Percentiles rank a stretch among this genome's conserved stretches.
Conservation (phyloP, 2,329 filamentous ascomycete genomes). For the Aspergillus sp. region DNA sequence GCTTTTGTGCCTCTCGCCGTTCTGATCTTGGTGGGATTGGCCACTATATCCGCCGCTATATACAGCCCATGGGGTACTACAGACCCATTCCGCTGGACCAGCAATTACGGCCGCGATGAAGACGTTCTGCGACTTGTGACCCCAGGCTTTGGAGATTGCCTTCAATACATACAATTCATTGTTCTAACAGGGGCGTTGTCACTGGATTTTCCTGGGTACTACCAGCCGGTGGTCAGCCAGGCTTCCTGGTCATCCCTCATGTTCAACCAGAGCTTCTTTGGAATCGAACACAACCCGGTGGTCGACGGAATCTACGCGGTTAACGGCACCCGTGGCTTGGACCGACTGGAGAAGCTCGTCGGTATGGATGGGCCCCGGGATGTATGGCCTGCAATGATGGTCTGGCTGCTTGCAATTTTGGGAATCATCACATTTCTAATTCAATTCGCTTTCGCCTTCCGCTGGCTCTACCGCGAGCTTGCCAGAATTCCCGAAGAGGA, state of each 20-base stretch:
- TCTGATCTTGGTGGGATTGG: slow-evolving; percentile 74
- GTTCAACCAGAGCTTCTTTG: slow-evolving; percentile 88
- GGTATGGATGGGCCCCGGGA: slow-evolving; percentile 76
- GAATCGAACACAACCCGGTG: slow-evolving; percentile 64
- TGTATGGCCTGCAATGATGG: slow-evolving; percentile 90
- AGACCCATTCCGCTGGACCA: slow-evolving; percentile 93
- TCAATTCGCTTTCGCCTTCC: slow-evolving; percentile 72
- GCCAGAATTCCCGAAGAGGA: slow-evolving; percentile 79
- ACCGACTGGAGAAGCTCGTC: slow-evolving; percentile 74
- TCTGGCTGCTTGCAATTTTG: slow-evolving; percentile 83
- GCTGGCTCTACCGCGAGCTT: slow-evolving; percentile 73
- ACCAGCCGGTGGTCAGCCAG: slow-evolving; percentile 86
- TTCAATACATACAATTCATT: slow-evolving; percentile 95
- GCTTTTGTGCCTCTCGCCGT: slow-evolving; percentile 76
- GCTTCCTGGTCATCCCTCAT: slow-evolving; percentile 85
- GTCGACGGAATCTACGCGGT: slow-evolving; percentile 84
- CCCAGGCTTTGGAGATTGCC: slow-evolving; percentile 91
- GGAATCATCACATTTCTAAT: slow-evolving; percentile 65
- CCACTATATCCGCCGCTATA: slow-evolving; percentile 79
- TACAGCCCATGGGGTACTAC: slow-evolving; percentile 92
- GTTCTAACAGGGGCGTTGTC: slow-evolving; percentile 83
- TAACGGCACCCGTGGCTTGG: slow-evolving; percentile 75
- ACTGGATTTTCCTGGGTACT: slow-evolving; percentile 89
- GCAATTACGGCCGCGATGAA: slow-evolving; percentile 92
- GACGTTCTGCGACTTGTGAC: slow-evolving; percentile 90